Evolutionary conservation across 768 basidiomycete species (phyloP).

Genomic region (Boletus coccyginus): DNA sequence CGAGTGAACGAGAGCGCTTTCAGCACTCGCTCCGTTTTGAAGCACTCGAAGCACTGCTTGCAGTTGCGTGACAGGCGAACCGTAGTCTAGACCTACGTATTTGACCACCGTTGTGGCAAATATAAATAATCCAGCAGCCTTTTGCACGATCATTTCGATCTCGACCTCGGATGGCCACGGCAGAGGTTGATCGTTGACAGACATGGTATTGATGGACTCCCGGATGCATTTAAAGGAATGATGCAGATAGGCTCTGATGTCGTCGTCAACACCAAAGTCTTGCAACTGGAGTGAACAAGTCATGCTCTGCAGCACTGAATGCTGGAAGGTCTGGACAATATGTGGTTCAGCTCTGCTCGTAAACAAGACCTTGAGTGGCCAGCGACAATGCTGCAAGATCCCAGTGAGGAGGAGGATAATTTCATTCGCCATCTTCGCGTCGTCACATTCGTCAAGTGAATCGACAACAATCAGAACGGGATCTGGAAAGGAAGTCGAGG

Average conservation of each 20-base stretch:
- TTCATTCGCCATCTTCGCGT: conserved; percentile 19
- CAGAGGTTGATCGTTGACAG: neutral
- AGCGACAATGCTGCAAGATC: conserved; percentile 10
- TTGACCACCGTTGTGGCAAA: conserved; percentile 29
- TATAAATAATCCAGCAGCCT: conserved; percentile 27
- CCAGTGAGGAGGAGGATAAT: conserved; percentile 23
- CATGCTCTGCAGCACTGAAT: conserved; percentile 9
- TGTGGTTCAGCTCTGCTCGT: conserved; percentile 21
- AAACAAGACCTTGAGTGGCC: conserved; percentile 26
- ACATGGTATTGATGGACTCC: neutral
- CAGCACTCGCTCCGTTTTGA: neutral
- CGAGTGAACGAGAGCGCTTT: conserved; percentile 9
- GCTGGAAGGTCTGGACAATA: conserved; percentile 20
- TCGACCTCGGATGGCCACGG: conserved; percentile 25
- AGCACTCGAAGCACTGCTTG: conserved; percentile 10
- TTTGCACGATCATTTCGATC: conserved; percentile 16
- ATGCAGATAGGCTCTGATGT: conserved; percentile 22
- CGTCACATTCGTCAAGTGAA: conserved; percentile 26
- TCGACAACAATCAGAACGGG: conserved; percentile 23
- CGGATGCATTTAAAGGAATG: conserved; percentile 19
- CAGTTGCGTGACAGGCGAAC: conserved; percentile 10
- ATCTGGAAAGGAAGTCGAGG: conserved; percentile 6
- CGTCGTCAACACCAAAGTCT: conserved; percentile 22
- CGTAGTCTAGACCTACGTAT: conserved; percentile 15
- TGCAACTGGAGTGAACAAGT: conserved; percentile 12